phyloP scores from a whole-genome alignment of 2,329 filamentous ascomycete species.

The Calonectria fujianensis region DNA sequence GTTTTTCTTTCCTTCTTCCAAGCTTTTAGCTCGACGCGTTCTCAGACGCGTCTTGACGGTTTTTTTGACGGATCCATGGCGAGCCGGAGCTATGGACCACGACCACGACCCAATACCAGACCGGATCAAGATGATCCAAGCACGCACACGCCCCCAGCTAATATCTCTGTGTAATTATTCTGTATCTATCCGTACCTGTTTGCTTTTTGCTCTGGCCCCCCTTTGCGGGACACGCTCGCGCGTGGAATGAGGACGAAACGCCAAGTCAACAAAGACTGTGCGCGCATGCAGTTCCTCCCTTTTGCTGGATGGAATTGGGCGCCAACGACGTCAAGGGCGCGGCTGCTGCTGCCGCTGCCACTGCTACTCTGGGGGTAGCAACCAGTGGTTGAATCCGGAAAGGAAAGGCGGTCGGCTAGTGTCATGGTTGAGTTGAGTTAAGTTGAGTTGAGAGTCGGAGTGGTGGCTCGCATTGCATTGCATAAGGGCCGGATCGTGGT shows the following conservation, averaged over 20 bases:
- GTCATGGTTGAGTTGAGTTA: constrained; percentile 10
- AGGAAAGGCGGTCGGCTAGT: constrained; percentile 28
- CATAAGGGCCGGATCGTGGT: constrained; percentile 48
- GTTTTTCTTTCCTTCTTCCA: constrained; percentile 18
- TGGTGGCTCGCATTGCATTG: constrained; percentile 54
- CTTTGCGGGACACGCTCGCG: constrained; percentile 9
- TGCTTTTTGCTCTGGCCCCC: constrained; percentile 6
- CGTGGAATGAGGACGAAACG: constrained; percentile 10
- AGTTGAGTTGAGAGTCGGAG: constrained; percentile 9
- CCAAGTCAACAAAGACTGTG: neutral
- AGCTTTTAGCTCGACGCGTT: constrained; percentile 36
- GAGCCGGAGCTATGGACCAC: neutral
- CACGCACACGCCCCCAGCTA: constrained; percentile 19
- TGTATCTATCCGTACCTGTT: neutral
- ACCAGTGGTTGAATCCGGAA: constrained; percentile 8
- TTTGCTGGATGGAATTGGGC: constrained; percentile 24
- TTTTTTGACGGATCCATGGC: constrained; percentile 22
- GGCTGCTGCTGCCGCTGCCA: neutral
- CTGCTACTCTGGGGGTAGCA: neutral
- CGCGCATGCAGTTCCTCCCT: constrained; percentile 4
- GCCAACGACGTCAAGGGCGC: constrained; percentile 14
- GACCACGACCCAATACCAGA: neutral
- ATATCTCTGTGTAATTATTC: constrained; percentile 14
- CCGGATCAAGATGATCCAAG: neutral
- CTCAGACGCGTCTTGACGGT: constrained; percentile 32